phyloP scores from a whole-genome alignment of 2,329 filamentous ascomycete species.

The Ophiostoma perfectum region DNA sequence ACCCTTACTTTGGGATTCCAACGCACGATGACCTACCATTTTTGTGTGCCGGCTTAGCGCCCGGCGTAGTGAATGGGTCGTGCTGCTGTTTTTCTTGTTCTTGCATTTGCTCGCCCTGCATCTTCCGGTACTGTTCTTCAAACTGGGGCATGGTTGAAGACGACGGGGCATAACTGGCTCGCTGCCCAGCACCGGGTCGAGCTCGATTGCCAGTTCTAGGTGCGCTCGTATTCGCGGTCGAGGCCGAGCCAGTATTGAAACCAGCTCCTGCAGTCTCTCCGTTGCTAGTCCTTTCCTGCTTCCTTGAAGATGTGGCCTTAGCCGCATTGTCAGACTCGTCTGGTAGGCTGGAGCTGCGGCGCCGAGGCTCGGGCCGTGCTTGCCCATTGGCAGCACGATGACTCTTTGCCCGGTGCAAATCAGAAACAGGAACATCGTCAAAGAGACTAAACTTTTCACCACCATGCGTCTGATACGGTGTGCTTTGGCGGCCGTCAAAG shows the following conservation, averaged over 20 bases:
- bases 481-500: constrained; percentile 49
- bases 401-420: constrained; percentile 43
- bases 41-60: constrained; percentile 8
- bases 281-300: background rate
- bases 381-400: constrained; percentile 35
- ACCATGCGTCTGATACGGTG: constrained; percentile 50
- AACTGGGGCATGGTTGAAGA: constrained; percentile 24
- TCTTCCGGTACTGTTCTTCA: constrained; percentile 23
- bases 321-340: constrained; percentile 31
- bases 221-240: constrained; percentile 16
- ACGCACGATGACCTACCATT: background rate
- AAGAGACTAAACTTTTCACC: constrained; percentile 57
- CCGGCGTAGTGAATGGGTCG: constrained; percentile 14
- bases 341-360: constrained; percentile 33
- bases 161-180: background rate
- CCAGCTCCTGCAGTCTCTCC: background rate
- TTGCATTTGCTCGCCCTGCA: constrained; percentile 10
- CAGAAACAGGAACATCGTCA: constrained; percentile 37
- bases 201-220: constrained; percentile 15
- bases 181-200: constrained; percentile 12
- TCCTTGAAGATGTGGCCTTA: constrained; percentile 19
- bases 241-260: background rate
- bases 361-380: constrained; percentile 28
- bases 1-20: background rate
- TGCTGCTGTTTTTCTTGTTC: constrained; percentile 19